Evolutionary conservation across 2,329 filamentous ascomycete genomes (phyloP).

Genomic region (Thelonectria blattea): DNA sequence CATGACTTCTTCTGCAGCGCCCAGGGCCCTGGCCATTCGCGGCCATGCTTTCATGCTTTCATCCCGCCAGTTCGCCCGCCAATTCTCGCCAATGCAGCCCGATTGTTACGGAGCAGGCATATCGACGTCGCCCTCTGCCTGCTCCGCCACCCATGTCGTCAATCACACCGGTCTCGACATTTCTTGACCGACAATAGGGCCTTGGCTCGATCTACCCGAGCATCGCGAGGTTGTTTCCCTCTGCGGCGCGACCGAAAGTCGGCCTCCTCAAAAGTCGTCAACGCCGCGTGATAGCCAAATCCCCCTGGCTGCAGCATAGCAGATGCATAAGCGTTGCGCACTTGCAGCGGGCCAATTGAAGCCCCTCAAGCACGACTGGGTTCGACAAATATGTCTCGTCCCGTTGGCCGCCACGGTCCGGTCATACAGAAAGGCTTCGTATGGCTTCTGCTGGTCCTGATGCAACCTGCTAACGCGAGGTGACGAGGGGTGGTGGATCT

Average conservation of each 20-base stretch:
- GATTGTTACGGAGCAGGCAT: background rate
- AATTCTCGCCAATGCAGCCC: background rate
- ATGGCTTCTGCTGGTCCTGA: background rate
- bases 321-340: conserved; percentile 12
- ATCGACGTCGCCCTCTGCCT: background rate
- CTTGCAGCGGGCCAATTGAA: conserved; percentile 25
- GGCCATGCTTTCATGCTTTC: background rate
- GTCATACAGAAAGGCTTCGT: background rate
- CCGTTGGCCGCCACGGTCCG: conserved; percentile 21
- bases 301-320: conserved; percentile 15
- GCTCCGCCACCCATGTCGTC: background rate
- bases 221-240: background rate
- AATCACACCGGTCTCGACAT: background rate
- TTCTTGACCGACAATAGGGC: background rate
- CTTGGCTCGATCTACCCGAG: background rate
- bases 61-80: background rate
- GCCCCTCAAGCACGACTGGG: background rate
- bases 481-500: background rate
- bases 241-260: background rate
- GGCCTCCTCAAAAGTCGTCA: conserved; percentile 4
- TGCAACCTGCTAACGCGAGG: conserved; percentile 12
- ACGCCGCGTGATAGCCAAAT: conserved; percentile 19
- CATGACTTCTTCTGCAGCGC: background rate
- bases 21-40: background rate
- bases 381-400: conserved; percentile 24